phyloP scores from a whole-genome alignment of 352 stramenopile genomes.

The Peronospora belbahrii region DNA sequence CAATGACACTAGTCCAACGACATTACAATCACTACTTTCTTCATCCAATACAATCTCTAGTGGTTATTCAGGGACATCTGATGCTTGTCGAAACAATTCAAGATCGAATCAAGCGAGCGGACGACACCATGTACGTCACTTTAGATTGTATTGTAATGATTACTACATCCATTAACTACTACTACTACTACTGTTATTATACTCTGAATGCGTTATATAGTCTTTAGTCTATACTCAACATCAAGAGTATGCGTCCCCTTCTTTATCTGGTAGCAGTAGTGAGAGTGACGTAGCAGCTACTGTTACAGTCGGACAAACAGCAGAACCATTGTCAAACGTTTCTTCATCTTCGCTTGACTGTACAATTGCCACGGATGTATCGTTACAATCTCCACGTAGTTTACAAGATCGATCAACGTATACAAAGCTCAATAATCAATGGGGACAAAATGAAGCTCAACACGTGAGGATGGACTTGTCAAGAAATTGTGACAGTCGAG shows the following conservation, averaged over 20 bases:
- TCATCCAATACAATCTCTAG: not conserved
- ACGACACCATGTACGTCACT: slow-evolving; percentile 18
- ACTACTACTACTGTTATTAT: not conserved
- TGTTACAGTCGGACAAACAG: not conserved
- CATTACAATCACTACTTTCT: not conserved
- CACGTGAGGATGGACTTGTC: slow-evolving; percentile 49
- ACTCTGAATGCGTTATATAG: slow-evolving; percentile 11
- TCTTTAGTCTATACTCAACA: slow-evolving; percentile 30
- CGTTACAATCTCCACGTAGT: slow-evolving; percentile 38
- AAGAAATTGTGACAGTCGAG: slow-evolving; percentile 23
- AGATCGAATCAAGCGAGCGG: slow-evolving; percentile 5
- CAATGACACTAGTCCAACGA: not conserved
- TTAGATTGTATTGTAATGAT: not conserved
- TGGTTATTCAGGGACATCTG: not conserved
- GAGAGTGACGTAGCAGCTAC: slow-evolving; percentile 20
- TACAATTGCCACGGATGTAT: not conserved
- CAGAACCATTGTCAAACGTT: not conserved
- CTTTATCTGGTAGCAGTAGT: slow-evolving; percentile 27
- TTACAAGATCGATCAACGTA: slow-evolving; percentile 26
- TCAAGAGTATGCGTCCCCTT: slow-evolving; percentile 25
- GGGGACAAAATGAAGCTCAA: slow-evolving; percentile 43
- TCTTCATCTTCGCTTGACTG: not conserved
- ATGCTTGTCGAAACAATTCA: slow-evolving; percentile 1
- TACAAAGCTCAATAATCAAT: no score
- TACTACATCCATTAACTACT: not conserved